A percentile compares a stretch with the other conserved stretches of the same genome.
Conservation (phyloP, 495 filamentous ascomycete genomes). For the Aspergillus sclerotioniger region DNA sequence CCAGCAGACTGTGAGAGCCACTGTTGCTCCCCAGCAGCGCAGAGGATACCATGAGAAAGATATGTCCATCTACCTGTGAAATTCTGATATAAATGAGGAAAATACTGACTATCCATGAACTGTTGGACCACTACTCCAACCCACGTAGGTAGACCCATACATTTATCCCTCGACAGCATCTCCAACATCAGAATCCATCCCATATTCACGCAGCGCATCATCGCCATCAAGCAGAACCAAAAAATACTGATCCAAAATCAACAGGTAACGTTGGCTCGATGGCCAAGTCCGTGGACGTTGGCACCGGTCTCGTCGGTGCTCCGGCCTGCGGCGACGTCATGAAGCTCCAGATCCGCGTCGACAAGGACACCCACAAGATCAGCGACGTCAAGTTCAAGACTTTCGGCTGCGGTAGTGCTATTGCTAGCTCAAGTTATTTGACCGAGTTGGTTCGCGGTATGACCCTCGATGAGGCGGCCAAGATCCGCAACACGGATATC, state of each 20-base stretch:
- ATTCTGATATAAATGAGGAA: neutral
- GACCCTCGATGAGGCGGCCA: conserved; percentile 90
- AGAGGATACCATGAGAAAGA: conserved; percentile 34
- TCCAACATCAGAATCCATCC: neutral
- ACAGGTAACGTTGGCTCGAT: conserved; percentile 81
- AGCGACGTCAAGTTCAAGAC: conserved; percentile 97
- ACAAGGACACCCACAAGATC: conserved; percentile 84
- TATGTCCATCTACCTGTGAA: conserved; percentile 10
- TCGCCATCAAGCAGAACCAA: neutral
- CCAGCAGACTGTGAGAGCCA: conserved; percentile 29
- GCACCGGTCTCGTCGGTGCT: conserved; percentile 95
- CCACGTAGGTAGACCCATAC: conserved; percentile 6
- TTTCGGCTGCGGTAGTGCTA: conserved; percentile 95
- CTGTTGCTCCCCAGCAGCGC: conserved; percentile 31
- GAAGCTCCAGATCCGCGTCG: conserved; percentile 97
- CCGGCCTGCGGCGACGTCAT: conserved; percentile 91
- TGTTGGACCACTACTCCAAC: conserved; percentile 20
- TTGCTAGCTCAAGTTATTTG: conserved; percentile 85
- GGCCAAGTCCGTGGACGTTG: conserved; percentile 78
- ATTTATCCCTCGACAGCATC: neutral
- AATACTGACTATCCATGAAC: conserved; percentile 13
- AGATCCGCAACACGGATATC: conserved; percentile 94
- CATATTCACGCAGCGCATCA: neutral
- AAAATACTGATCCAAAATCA: neutral
- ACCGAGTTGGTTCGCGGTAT: conserved; percentile 92